Conservation (phyloP, 2,329 filamentous ascomycete genomes). For the Colletotrichum tanaceti region DNA sequence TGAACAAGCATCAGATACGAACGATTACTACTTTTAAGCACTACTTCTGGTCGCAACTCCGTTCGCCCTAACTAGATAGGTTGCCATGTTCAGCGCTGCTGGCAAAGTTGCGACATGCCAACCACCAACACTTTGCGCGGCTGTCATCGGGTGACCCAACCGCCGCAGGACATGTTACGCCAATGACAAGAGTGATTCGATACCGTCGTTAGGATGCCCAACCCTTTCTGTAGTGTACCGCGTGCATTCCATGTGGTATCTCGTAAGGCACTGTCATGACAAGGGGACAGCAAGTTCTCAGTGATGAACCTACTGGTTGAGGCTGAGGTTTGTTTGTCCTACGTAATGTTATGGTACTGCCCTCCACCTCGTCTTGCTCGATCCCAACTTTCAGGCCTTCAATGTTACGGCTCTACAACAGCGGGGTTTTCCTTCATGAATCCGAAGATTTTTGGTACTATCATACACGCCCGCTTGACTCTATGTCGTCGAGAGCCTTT, state of each 20-base stretch:
- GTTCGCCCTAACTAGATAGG: background rate
- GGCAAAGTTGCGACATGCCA: background rate
- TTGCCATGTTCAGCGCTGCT: background rate
- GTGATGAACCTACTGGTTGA: too few species aligned
- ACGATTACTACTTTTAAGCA: constrained; percentile 12
- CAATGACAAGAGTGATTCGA: background rate
- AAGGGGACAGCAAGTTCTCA: too few species aligned
- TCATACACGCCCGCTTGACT: too few species aligned
- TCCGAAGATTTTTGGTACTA: too few species aligned
- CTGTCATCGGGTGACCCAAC: background rate
- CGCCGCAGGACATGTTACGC: background rate
- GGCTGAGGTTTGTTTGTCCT: background rate
- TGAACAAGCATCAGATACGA: constrained; percentile 7
- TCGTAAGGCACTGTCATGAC: too few species aligned
- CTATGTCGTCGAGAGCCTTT: too few species aligned
- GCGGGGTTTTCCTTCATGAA: background rate
- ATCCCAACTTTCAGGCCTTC: too few species aligned
- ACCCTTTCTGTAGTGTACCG: background rate
- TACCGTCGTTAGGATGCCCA: background rate
- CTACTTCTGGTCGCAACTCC: background rate
- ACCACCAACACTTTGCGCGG: background rate
- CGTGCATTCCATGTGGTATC: background rate
- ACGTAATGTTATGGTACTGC: too few species aligned
- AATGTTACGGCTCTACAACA: background rate
- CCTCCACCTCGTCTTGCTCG: background rate